Evolutionary conservation across 371 early-diverging fungal species (phyloP).

Genomic region (Dentiscutata heterogama): DNA sequence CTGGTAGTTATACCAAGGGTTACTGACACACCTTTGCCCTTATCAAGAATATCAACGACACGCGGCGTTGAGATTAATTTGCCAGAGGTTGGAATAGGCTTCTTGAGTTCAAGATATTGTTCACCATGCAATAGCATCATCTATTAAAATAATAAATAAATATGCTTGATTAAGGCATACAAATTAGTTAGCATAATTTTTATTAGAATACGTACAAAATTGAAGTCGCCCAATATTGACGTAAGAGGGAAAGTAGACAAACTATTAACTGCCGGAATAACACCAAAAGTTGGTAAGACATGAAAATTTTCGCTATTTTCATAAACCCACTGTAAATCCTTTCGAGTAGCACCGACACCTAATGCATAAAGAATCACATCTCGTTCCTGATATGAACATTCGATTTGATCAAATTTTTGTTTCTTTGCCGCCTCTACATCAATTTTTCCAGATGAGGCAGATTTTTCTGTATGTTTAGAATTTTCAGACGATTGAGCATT

Average conservation of each 20-base stretch:
- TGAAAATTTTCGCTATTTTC: constrained; percentile 86
- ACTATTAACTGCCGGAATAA: constrained; percentile 84
- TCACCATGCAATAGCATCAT: constrained; percentile 99
- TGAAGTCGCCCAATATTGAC: constrained; percentile 87
- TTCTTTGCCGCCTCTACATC: constrained; percentile 78
- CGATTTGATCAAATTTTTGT: constrained; percentile 58
- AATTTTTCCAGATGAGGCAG: constrained; percentile 56
- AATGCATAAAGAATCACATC: constrained; percentile 96
- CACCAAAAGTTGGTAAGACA: constrained; percentile 92
- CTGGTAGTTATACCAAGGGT: constrained; percentile 83
- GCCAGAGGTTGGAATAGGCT: constrained; percentile 86
- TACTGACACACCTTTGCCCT: constrained; percentile 93
- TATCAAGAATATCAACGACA: constrained; percentile 94
- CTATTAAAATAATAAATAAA: constrained; percentile 49
- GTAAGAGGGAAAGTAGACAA: constrained; percentile 76
- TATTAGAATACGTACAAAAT: constrained; percentile 68
- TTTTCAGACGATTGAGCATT: constrained; percentile 47
- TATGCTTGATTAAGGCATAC: neutral
- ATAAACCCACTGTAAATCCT: constrained; percentile 89
- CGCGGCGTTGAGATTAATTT: constrained; percentile 78
- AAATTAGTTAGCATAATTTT: neutral
- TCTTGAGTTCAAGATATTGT: constrained; percentile 90
- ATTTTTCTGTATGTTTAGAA: constrained; percentile 35
- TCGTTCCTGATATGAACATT: constrained; percentile 79
- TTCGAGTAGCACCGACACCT: constrained; percentile 91